Evolutionary conservation across 225 moss, liverwort and hornwort species (phyloP), one percentile per base, ranked within the genome.

Genomic region (Bryoerythrophyllum caledonicum): DNA sequence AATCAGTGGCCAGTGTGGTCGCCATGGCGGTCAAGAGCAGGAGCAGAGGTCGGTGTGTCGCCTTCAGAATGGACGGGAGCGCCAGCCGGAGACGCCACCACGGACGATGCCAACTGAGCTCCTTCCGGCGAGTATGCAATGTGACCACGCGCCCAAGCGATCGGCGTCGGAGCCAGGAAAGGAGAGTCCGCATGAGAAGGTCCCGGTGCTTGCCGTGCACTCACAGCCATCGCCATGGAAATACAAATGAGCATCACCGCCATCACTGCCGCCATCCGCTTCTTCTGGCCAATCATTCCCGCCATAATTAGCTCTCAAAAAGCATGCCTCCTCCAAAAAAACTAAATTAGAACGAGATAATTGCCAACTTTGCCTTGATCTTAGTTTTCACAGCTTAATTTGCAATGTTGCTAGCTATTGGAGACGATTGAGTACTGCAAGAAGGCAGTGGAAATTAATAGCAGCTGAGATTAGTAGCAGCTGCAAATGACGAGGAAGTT

Each of bases 181-280:
- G n/a, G n/a, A n/a, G n/a, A n/a, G 0, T 54, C 23, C 7, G 61
- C 71, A 1, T 26, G 46, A 3, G 12, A 60, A 37, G 43, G 75
- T 37, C 55, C 67, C 24, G 79, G 76, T 0, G 32, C 30, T 2
- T 55, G 25, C 63, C 83, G 72, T 23, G 68, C 76, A 51, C 67
- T 83, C 51, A 43, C 76, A 3, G 46, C 44, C 67, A 75, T 19
- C 17, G 49, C 23, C 63, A 74, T 74, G 11, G 74, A 63, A 12
- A 53, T 67, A 14, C 48, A 79, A 67, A 83, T 10, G 37, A 83
- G 66, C 72, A 79, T 38, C 56, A 68, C 63, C 17, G 57, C 63
- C 72, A 79, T 19, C 15, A 79, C 46, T 10, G 40, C 72, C 26
- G 52, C 76, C 3, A 74, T 63, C 30, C 62, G 49, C 49, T 49